These are phyloP conservation scores for Mycena filopes DNA, from an alignment of 768 basidiomycete genomes.

Conservation along the genomic window DNA sequence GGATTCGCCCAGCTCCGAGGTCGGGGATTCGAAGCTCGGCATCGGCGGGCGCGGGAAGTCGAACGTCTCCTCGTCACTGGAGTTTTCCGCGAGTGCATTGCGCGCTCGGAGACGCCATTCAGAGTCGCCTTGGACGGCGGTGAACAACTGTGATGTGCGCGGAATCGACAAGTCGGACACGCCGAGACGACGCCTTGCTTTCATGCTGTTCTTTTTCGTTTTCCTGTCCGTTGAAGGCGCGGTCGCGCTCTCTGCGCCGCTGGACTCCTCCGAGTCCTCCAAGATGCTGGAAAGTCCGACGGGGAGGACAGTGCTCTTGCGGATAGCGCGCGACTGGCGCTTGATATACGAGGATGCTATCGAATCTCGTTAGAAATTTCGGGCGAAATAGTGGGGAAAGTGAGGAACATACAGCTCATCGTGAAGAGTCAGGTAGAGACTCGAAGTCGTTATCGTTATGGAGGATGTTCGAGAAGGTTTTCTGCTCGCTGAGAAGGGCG, in stretches of 20 bases:
- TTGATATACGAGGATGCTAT: conserved; percentile 22
- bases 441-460: no score
- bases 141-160: neutral
- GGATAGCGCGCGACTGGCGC: conserved; percentile 19
- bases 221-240: neutral
- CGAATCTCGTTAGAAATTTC: no score
- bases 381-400: no score
- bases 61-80: neutral
- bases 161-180: conserved; percentile 30
- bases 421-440: no score
- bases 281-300: no score
- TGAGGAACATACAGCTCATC: no score
- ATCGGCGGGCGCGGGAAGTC: conserved; percentile 5
- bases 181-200: conserved; percentile 27
- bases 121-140: conserved; percentile 3
- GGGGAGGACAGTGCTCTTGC: no score
- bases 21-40: neutral
- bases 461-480: no score
- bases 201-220: conserved; percentile 8
- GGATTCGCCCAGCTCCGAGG: neutral
- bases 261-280: no score
- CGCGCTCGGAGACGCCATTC: neutral
- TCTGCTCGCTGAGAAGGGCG: no score
- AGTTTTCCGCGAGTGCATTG: neutral
- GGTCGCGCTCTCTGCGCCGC: no score